Percentiles rank a stretch among this genome's conserved stretches.
Evolutionary conservation across 176 grass and related monocot species (phyloP).

Genomic region (Oryza glaberrima): DNA sequence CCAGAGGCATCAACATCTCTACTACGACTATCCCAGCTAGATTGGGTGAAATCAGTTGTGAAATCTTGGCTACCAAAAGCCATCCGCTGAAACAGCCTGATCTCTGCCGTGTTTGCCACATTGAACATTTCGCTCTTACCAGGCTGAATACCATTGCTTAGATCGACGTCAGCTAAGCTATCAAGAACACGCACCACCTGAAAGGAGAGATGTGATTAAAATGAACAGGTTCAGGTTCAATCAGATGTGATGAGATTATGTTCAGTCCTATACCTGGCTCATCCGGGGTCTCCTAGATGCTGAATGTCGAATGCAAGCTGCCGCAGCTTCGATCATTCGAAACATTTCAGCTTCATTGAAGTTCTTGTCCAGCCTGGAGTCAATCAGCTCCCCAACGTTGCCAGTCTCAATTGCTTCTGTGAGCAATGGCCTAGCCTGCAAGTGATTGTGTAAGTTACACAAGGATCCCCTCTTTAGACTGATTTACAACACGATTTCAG

Average conservation of each 20-base stretch:
- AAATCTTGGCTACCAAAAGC: slow-evolving; percentile 83
- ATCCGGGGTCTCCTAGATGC: slow-evolving; percentile 62
- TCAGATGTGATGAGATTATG: not conserved
- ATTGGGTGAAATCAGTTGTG: slow-evolving; percentile 74
- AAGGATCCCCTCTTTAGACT: not conserved
- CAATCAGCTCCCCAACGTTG: slow-evolving; percentile 52
- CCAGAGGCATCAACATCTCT: slow-evolving; percentile 35
- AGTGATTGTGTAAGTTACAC: not conserved
- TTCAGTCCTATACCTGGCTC: slow-evolving; percentile 58
- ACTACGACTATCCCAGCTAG: slow-evolving; percentile 53
- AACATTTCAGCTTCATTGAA: slow-evolving; percentile 64
- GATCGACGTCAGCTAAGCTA: slow-evolving; percentile 70
- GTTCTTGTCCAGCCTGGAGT: slow-evolving; percentile 55
- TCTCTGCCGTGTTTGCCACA: slow-evolving; percentile 65
- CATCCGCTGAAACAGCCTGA: slow-evolving; percentile 92
- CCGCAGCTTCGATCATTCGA: slow-evolving; percentile 75
- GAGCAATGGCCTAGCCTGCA: slow-evolving; percentile 83
- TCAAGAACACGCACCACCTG: slow-evolving; percentile 91
- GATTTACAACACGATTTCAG: not conserved
- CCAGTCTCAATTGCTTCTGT: slow-evolving; percentile 56
- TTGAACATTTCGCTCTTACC: slow-evolving; percentile 92
- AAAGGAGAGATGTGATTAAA: not conserved
- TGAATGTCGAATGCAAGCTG: slow-evolving; percentile 69
- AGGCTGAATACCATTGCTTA: slow-evolving; percentile 84
- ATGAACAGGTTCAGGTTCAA: not conserved